These are phyloP conservation scores for Sphaceloma murrayae DNA, from an alignment of 2,329 filamentous ascomycete species.

Conservation along the genomic window DNA sequence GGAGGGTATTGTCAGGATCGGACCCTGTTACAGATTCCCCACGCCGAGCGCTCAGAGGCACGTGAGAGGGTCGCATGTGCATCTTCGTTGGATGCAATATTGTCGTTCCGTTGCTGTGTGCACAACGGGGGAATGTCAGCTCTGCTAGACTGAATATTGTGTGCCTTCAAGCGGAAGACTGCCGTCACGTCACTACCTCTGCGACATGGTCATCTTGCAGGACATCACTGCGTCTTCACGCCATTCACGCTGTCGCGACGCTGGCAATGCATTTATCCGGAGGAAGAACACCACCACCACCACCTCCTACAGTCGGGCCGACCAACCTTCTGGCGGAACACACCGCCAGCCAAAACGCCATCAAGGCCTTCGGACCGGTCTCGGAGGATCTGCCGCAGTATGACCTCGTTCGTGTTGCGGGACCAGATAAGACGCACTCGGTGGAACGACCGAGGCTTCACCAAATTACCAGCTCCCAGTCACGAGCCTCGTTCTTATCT, in stretches of 20 bases:
- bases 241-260: no score
- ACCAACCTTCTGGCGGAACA: no score
- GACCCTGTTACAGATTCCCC: slow-evolving; percentile 10
- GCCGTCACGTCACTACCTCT: no score
- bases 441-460: neutral
- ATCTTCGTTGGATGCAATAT: slow-evolving; percentile 6
- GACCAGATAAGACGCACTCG: neutral
- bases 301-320: no score
- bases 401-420: neutral
- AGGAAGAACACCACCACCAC: no score
- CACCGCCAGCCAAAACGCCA: no score
- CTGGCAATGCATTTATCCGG: no score
- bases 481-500: neutral
- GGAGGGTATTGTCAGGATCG: slow-evolving; percentile 1
- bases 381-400: neutral
- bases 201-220: no score
- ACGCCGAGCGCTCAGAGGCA: neutral
- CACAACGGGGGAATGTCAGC: no score
- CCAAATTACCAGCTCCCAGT: neutral
- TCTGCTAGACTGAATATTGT: no score
- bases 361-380: neutral
- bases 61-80: neutral
- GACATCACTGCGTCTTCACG: no score
- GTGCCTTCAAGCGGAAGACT: no score
- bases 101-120: slow-evolving; percentile 11